phyloP scores from a whole-genome alignment of 208 protist genomes.

The Wallacemonas sp. region DNA sequence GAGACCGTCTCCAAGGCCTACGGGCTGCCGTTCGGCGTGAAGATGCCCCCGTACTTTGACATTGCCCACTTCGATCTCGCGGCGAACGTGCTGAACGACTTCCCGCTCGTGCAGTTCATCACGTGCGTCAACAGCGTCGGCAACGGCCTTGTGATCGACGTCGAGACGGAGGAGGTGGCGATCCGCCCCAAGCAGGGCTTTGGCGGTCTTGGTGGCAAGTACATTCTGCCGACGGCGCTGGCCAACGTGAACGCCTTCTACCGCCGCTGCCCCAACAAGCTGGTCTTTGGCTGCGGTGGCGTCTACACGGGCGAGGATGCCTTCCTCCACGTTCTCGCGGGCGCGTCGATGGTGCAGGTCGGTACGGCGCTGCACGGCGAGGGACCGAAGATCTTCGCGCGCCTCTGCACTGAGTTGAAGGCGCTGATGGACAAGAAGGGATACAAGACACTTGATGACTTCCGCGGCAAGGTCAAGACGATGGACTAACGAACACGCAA shows the following conservation, averaged over 20 bases:
- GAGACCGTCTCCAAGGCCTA: slow-evolving; percentile 59
- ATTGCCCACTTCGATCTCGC: slow-evolving; percentile 88
- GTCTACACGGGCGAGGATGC: slow-evolving; percentile 83
- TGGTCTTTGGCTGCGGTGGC: slow-evolving; percentile 85
- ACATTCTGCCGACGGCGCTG: slow-evolving; percentile 87
- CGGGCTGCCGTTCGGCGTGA: slow-evolving; percentile 81
- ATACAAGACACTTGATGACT: slow-evolving; percentile 85
- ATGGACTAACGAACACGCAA: slow-evolving; percentile 40
- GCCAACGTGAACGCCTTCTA: slow-evolving; percentile 90
- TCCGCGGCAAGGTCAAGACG: slow-evolving; percentile 83
- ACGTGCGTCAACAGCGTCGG: slow-evolving; percentile 91
- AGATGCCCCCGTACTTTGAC: slow-evolving; percentile 92
- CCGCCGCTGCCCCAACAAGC: slow-evolving; percentile 76
- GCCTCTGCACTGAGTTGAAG: slow-evolving; percentile 62
- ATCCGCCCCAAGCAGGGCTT: slow-evolving; percentile 90
- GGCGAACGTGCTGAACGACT: slow-evolving; percentile 79
- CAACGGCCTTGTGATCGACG: slow-evolving; percentile 86
- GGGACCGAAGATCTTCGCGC: slow-evolving; percentile 71
- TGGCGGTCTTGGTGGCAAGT: slow-evolving; percentile 80
- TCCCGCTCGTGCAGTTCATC: slow-evolving; percentile 78
- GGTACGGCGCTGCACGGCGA: slow-evolving; percentile 83
- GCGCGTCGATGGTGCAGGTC: slow-evolving; percentile 87
- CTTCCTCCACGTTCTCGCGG: slow-evolving; percentile 84
- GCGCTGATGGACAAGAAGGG: slow-evolving; percentile 86
- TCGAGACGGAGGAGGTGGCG: slow-evolving; percentile 76